Percentiles rank a stretch among this genome's conserved stretches.
These are phyloP conservation scores for Pelargonium fulgidum DNA, from an alignment of 441 rosid species.

Conservation along the genomic window DNA sequence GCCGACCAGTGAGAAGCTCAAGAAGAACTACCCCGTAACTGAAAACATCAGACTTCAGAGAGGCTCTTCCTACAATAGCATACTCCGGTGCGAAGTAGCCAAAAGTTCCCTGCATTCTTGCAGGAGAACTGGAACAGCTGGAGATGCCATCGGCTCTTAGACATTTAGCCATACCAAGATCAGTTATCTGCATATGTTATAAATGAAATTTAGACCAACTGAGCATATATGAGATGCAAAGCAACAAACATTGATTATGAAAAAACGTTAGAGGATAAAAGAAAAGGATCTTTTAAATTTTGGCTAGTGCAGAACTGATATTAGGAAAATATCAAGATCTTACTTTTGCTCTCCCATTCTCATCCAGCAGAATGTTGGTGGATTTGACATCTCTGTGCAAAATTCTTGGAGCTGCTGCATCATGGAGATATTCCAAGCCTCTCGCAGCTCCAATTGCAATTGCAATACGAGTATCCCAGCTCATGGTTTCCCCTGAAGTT, in stretches of 20 bases:
- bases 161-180: slow-evolving; percentile 95
- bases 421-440: slow-evolving; percentile 75
- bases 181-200: slow-evolving; percentile 64
- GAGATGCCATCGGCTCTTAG: slow-evolving; percentile 66
- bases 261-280: neutral
- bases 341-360: slow-evolving; percentile 81
- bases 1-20: slow-evolving; percentile 85
- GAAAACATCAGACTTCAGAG: slow-evolving; percentile 89
- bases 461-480: slow-evolving; percentile 53
- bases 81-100: slow-evolving; percentile 98
- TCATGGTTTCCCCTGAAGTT: slow-evolving; percentile 50
- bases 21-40: slow-evolving; percentile 96
- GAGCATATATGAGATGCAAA: neutral
- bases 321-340: slow-evolving; percentile 20
- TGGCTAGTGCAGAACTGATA: neutral
- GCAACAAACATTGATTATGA: neutral
- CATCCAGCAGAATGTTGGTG: slow-evolving; percentile 63
- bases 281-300: too few relatives aligned
- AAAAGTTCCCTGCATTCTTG: slow-evolving; percentile 90
- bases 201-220: neutral
- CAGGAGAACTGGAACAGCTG: slow-evolving; percentile 84
- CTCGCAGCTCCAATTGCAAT: slow-evolving; percentile 69
- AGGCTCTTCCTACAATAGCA: slow-evolving; percentile 84
- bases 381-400: slow-evolving; percentile 74
- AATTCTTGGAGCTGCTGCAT: slow-evolving; percentile 77